Percentiles rank a stretch among this genome's conserved stretches.
Conservation (phyloP, 2,329 filamentous ascomycete species). For the Alternaria infectoria region DNA sequence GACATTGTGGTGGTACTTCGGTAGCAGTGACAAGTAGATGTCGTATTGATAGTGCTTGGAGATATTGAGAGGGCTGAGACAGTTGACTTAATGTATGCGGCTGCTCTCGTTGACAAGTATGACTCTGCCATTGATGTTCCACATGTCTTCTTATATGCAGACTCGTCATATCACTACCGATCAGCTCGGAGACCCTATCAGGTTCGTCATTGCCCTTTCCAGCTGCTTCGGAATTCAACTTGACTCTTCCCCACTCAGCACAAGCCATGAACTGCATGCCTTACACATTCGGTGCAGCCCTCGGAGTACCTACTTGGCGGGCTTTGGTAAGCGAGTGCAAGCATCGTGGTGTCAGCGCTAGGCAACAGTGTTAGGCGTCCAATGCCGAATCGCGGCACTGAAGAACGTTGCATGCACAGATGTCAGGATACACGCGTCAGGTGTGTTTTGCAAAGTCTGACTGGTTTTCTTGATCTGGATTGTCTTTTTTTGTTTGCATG, state of each 20-base stretch:
- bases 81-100: neutral
- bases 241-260: neutral
- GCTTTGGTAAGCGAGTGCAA: neutral
- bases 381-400: neutral
- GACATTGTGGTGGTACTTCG: conserved; percentile 3
- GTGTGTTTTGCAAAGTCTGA: neutral
- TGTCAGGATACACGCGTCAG: neutral
- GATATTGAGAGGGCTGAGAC: neutral
- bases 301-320: neutral
- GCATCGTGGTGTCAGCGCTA: neutral
- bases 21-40: neutral
- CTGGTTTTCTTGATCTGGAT: neutral
- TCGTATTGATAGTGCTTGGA: neutral
- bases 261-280: neutral
- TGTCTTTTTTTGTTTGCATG: neutral
- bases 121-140: neutral
- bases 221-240: neutral
- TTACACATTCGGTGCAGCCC: neutral
- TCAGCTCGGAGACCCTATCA: neutral
- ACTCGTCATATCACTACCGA: neutral
- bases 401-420: neutral
- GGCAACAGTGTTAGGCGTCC: neutral
- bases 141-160: neutral
- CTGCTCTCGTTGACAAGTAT: neutral
- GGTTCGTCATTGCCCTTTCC: neutral